Base-by-base conservation (phyloP, 768 basidiomycete species). In the Naganishia randhawae region DNA sequence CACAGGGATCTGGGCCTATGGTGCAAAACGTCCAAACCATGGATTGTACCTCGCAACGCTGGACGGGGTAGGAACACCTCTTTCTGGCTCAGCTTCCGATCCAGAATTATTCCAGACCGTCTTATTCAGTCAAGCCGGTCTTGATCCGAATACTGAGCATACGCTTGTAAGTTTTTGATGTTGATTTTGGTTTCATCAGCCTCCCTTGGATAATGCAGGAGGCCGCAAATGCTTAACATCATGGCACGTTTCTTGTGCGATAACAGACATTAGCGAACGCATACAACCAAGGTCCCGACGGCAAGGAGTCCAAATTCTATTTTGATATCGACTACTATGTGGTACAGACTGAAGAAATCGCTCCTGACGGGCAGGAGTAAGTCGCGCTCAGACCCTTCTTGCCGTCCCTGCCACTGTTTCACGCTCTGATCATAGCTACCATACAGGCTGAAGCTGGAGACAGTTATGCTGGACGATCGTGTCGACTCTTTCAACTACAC, bases 1-100 rank as follows among this genome's bases (percentile, higher is more conserved):
- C 19, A 52, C 68, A 9, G 68, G 50, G 1, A 39, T 69, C 16
- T 69, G 62, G 61, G 53, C 52, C 5, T 69, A 41, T n/a, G 68
- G 68, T 10, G 19, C 50, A 0, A 64, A 55, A 25, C 50, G 63
- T 25, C 3, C 16, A 11, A 64, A 64, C 19, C 68, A 69, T 45
- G 67, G 67, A 22, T 63, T 22, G 57, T 68, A 50, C 55, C 25
- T 27, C 29, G 45, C 50, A 2, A 45, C 42, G 3, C 17, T 68
- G 29, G 67, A 68, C 41, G 67, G 67, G 8, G n/a, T 16, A 8
- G 29, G 6, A 4, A n/a, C 19, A 11, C 37, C 9, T 13, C n/a
- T 27, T 19, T 31, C 45, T 29, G 67, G 67, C 25, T 61, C 25
- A 11, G n/a, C 1, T 3, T 9, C 42, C 3, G 19, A 0, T 11